Evolutionary conservation across 257 asterid species (phyloP), one percentile per base, ranked within the genome.

Genomic region (Prunella vulgaris): DNA sequence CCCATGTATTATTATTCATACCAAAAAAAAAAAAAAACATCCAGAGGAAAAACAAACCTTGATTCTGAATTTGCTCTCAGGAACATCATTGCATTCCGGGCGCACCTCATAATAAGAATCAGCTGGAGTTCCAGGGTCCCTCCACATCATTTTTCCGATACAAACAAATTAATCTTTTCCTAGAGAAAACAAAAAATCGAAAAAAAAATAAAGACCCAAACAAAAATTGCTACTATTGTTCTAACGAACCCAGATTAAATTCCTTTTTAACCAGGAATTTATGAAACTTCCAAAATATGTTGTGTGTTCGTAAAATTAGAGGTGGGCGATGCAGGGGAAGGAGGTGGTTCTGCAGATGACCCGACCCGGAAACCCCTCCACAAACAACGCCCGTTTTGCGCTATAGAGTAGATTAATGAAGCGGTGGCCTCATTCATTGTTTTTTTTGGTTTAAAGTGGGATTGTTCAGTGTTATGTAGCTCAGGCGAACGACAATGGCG

Each of bases 51-150:
- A 14, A 18, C 80, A 18, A 68, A 90, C 97, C 97, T 85, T 91
- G 87, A 91, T 85, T 70, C 93, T 82, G 67, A 91, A 91, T 82
- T 86, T 91, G 85, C 93, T 84, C 73, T 85, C 76, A 2, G 96
- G 96, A 69, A 88, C 93, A 79, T 85, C 90, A n/a, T 87, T 74
- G 74, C 96, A 91, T 79, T 91, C 96, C 56, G 95, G 85, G 15
- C 96, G 88, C 60, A 88, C 91, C 82, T 85, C 83, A 74, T 91
- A 91, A 64, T 77, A 88, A 7, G 86, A 78, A 79, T 91, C 97
- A 73, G 89, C 90, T 64, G 97, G 87, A 68, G 84, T 84, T 74
- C 97, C 97, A 18, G 84, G 84, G 70, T 80, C 91, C 85, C 87
- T 82, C 96, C 96, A 91, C 96, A 91, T 86, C 51, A 53, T 65